Percentiles rank a stretch among this genome's conserved stretches.
phyloP scores from a whole-genome alignment of 2,329 filamentous ascomycete species.

The Fusarium buxicola region DNA sequence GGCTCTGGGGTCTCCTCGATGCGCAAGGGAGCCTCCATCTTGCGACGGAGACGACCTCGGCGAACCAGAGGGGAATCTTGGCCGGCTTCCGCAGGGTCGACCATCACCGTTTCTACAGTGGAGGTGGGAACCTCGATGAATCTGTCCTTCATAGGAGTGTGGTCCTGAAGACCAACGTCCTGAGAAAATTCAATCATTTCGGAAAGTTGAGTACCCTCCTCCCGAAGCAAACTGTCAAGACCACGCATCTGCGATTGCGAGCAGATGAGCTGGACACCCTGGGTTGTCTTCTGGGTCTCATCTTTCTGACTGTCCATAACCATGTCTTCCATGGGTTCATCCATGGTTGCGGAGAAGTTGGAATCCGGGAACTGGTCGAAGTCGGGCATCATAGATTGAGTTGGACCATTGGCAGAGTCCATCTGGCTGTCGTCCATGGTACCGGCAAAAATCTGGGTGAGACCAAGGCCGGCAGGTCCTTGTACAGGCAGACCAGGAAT shows the following conservation, averaged over 20 bases:
- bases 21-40: slow-evolving; percentile 47
- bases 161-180: slow-evolving; percentile 79
- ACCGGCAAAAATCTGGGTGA: slow-evolving; percentile 91
- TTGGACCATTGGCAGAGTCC: slow-evolving; percentile 47
- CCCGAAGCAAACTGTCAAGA: slow-evolving; percentile 66
- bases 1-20: slow-evolving; percentile 40
- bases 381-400: slow-evolving; percentile 66
- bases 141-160: slow-evolving; percentile 76
- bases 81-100: slow-evolving; percentile 53
- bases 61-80: slow-evolving; percentile 75
- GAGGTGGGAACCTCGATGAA: slow-evolving; percentile 74
- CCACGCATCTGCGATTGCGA: slow-evolving; percentile 70
- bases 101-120: slow-evolving; percentile 76
- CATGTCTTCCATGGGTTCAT: slow-evolving; percentile 64
- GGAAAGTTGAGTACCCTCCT: slow-evolving; percentile 70
- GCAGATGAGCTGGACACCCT: slow-evolving; percentile 66
- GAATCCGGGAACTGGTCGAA: slow-evolving; percentile 68
- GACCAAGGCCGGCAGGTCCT: slow-evolving; percentile 73
- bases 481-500: slow-evolving; percentile 75
- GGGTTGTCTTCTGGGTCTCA: slow-evolving; percentile 52
- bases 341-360: slow-evolving; percentile 70
- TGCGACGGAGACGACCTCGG: slow-evolving; percentile 66
- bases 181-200: slow-evolving; percentile 82
- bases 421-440: slow-evolving; percentile 79
- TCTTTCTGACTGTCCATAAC: slow-evolving; percentile 59